Base-by-base conservation (phyloP, 2,329 filamentous ascomycete genomes). In the Alternaria novae-zelandiae region DNA sequence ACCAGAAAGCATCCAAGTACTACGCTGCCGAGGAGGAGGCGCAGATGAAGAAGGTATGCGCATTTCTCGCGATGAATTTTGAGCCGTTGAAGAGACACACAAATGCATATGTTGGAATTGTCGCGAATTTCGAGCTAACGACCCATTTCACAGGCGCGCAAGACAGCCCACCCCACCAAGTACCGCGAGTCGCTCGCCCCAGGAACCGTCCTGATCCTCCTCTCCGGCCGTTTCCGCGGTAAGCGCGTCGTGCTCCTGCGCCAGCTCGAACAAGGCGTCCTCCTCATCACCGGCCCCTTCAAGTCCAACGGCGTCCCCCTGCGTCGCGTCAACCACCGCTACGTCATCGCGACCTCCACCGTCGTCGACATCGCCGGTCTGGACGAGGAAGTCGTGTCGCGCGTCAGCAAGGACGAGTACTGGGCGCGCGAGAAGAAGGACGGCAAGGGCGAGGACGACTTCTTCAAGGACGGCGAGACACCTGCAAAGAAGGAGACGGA, bases 231-330 rank as follows among this genome's bases (percentile, higher is more conserved):
- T 81, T 99, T 98, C 93, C 94, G 96, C 79, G 96, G 96, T 88
- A 98, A 98, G 93, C 96, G 96, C 83, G 96, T 98, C 80, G 88
- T 99, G 80, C 94, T 97, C 84, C 91, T 99, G 82, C 97, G 97
- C 89, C 89, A 91, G 84, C 94, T 98, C 81, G 88, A 92, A 79
- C 93, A 97, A 87, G 96, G 96, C 85, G 92, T 97, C 72, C 93
- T 99, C 83, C 92, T 99, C 82, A 94, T 99, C 79, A 99, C 96
- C 81, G 96, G 96, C 76, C 96, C 96, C 83, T 99, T 98, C 92
- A 98, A 98, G 90, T 91, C 98, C 86, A 99, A 99, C 88, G 96
- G 96, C 83, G 96, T 99, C 67, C 96, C 96, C 73, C 90, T 99
- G 80, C 91, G 96, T 85, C 90, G 87, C 83, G 92, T 96, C 82